These are phyloP conservation scores for Thalassiosira sp. DNA, from an alignment of 352 stramenopile genomes.

Conservation along the genomic window DNA sequence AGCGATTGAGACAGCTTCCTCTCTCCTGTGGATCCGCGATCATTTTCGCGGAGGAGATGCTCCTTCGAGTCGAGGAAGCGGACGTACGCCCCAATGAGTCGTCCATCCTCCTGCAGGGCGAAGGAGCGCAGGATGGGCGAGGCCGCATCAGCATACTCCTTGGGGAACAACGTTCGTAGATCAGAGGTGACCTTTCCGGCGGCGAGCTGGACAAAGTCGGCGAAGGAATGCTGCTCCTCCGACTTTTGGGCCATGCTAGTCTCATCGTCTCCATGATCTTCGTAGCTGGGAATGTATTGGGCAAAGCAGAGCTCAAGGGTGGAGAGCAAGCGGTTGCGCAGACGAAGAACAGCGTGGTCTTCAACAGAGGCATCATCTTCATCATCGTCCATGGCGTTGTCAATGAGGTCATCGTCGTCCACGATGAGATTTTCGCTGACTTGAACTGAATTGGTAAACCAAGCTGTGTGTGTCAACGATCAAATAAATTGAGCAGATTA, in stretches of 20 bases:
- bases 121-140: conserved; percentile 56
- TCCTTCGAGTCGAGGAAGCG: conserved; percentile 60
- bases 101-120: conserved; percentile 60
- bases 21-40: conserved; percentile 13
- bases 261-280: conserved; percentile 53
- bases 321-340: conserved; percentile 59
- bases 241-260: conserved; percentile 36
- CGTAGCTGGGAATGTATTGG: conserved; percentile 55
- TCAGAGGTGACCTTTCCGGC: conserved; percentile 59
- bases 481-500: too few relatives aligned
- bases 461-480: conserved; percentile 21
- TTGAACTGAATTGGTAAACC: conserved; percentile 34
- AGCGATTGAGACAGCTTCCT: conserved; percentile 41
- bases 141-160: conserved; percentile 54
- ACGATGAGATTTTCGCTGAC: conserved; percentile 37
- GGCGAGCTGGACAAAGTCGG: conserved; percentile 52
- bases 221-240: conserved; percentile 62
- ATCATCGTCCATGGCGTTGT: conserved; percentile 30
- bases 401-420: conserved; percentile 40
- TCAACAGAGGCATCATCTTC: conserved; percentile 34
- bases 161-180: conserved; percentile 69
- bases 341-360: conserved; percentile 51
- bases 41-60: conserved; percentile 38
- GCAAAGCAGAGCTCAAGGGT: conserved; percentile 71
- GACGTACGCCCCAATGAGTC: conserved; percentile 61